phyloP scores from a whole-genome alignment of 2,329 filamentous ascomycete genomes.

The Curvularia verruculosa region DNA sequence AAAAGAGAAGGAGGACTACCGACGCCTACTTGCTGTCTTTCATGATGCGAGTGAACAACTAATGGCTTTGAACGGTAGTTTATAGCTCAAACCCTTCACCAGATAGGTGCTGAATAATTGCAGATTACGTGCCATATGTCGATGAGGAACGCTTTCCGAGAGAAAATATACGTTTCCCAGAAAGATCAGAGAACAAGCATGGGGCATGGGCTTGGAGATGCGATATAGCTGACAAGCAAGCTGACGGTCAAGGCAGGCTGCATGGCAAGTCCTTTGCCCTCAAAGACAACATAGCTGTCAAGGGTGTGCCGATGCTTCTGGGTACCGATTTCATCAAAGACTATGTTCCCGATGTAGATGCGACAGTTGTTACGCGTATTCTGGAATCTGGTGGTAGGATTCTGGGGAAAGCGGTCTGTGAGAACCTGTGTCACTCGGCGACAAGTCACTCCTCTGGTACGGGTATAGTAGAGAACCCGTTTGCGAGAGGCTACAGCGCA shows the following conservation, averaged over 20 bases:
- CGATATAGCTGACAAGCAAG: slow-evolving; percentile 41
- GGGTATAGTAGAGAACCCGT: slow-evolving; percentile 57
- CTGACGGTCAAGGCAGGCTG: slow-evolving; percentile 37
- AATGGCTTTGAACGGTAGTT: slow-evolving; percentile 44
- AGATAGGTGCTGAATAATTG: not conserved
- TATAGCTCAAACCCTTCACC: slow-evolving; percentile 3
- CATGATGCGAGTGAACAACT: slow-evolving; percentile 49
- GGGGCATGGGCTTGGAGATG: slow-evolving; percentile 55
- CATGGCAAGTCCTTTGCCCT: slow-evolving; percentile 44
- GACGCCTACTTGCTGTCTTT: slow-evolving; percentile 47
- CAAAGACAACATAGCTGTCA: slow-evolving; percentile 45
- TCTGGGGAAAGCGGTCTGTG: slow-evolving; percentile 41
- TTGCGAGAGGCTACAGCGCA: slow-evolving; percentile 53
- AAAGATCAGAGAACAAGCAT: slow-evolving; percentile 44
- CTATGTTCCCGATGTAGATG: slow-evolving; percentile 27
- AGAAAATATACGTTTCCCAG: slow-evolving; percentile 36
- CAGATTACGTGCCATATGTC: slow-evolving; percentile 42
- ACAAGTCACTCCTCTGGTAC: slow-evolving; percentile 44
- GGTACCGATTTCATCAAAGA: slow-evolving; percentile 34
- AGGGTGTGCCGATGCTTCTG: slow-evolving; percentile 40
- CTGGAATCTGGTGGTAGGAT: slow-evolving; percentile 38
- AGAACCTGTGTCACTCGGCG: slow-evolving; percentile 42
- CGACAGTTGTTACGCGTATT: slow-evolving; percentile 39
- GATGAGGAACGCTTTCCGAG: slow-evolving; percentile 47
- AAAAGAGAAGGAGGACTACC: slow-evolving; percentile 49